Conservation (phyloP, 495 filamentous ascomycete species). For the Xylaria sp. region DNA sequence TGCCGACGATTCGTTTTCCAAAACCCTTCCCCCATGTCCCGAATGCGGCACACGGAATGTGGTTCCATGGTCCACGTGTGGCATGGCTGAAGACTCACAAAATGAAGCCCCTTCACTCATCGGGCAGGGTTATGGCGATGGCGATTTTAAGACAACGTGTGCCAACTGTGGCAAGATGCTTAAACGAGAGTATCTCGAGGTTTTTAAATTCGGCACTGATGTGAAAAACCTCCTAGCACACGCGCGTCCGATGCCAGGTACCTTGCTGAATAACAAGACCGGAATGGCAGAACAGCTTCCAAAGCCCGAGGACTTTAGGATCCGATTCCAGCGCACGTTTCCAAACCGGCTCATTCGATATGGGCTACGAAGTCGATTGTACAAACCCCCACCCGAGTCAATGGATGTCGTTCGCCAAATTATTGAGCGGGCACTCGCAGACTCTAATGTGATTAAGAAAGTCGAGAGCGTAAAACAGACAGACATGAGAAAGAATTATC, state of each 20-base stretch:
- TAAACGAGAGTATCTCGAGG: conserved; percentile 60
- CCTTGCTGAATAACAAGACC: conserved; percentile 54
- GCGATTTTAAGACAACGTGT: conserved; percentile 55
- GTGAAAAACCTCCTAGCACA: conserved; percentile 49
- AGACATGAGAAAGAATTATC: conserved; percentile 26
- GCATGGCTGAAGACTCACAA: conserved; percentile 39
- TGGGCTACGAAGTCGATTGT: conserved; percentile 45
- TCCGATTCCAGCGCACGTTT: conserved; percentile 55
- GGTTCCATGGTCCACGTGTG: conserved; percentile 68
- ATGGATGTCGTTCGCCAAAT: conserved; percentile 53
- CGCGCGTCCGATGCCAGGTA: conserved; percentile 68
- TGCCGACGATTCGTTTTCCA: conserved; percentile 55
- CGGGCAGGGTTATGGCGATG: conserved; percentile 72
- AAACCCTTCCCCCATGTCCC: conserved; percentile 61
- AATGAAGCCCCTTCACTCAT: conserved; percentile 33
- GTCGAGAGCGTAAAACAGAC: conserved; percentile 35
- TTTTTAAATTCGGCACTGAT: conserved; percentile 65
- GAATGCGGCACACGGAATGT: conserved; percentile 52
- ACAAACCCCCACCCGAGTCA: conserved; percentile 41
- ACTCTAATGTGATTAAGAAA: conserved; percentile 35
- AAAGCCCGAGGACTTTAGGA: neutral
- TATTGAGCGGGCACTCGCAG: conserved; percentile 51
- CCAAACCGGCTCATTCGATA: conserved; percentile 65
- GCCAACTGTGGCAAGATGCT: conserved; percentile 58
- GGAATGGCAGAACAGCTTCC: conserved; percentile 42